Evolutionary conservation across 805 yeast species (phyloP).

Genomic region (Hanseniaspora jakobsenii): DNA sequence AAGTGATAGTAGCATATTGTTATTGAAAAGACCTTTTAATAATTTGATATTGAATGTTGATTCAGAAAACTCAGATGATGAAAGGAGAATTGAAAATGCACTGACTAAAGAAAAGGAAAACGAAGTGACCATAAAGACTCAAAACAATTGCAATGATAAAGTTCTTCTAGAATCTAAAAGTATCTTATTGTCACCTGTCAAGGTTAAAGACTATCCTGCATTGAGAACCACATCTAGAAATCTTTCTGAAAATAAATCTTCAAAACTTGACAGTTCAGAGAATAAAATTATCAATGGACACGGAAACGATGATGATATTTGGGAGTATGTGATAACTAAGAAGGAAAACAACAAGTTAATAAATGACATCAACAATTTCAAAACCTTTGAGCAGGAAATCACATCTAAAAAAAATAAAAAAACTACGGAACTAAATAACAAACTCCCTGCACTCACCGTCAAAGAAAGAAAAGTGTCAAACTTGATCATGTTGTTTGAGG

Average conservation of each 20-base stretch:
- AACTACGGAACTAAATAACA: background rate
- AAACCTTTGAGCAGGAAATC: constrained; percentile 10
- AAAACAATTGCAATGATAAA: too few relatives aligned
- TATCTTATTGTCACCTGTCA: constrained; percentile 8
- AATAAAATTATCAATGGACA: constrained; percentile 14
- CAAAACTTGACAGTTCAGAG: background rate
- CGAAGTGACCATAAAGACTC: too few relatives aligned
- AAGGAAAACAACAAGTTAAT: constrained; percentile 13
- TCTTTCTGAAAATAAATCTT: constrained; percentile 4
- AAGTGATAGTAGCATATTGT: background rate
- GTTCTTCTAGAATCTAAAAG: background rate
- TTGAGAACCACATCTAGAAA: constrained; percentile 11
- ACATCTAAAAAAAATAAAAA: constrained; percentile 1
- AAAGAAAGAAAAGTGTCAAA: constrained; percentile 13
- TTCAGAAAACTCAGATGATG: too few relatives aligned
- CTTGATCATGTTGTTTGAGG: constrained; percentile 14
- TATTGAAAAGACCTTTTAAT: too few relatives aligned
- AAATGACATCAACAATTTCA: constrained; percentile 9
- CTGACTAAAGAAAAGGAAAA: too few relatives aligned
- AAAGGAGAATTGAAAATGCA: too few relatives aligned
- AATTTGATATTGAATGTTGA: too few relatives aligned
- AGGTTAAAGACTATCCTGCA: background rate
- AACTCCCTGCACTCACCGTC: background rate
- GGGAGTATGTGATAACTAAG: constrained; percentile 15
- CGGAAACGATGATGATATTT: constrained; percentile 12